Evolutionary conservation across 345 rosid species (phyloP), one percentile per base, ranked within the genome.

Genomic region (Brassica nigra): DNA sequence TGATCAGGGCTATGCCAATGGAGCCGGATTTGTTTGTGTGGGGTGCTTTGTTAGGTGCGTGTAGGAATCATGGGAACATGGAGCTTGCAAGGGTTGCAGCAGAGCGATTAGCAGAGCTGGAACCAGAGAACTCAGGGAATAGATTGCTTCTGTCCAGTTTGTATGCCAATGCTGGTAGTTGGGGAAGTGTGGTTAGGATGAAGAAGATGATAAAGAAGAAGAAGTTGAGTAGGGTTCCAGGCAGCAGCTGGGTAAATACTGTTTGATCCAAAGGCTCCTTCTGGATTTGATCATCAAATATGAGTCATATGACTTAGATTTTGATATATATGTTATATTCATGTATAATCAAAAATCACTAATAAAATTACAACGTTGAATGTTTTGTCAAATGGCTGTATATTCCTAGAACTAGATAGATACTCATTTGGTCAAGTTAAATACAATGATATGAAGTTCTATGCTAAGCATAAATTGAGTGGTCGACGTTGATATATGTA

Each of bases 31-130:
- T 89, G 68, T 95, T 90, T 73, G 95, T 87, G 2, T 92, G 98
- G 99, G 98, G 98, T 77, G 97, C 98, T 57, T 78, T 95, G 54
- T 78, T 92, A 49, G 97, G 98, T 62, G 98, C 94, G 10, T 92
- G 97, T 80, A 90, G 91, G 86, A 88, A 59, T 28, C 90, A 95
- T 61, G 91, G 91, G 54, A 81, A 90, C 73, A 74, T 89, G 20
- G 88, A 89, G 16, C 89, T 95, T 23, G 99, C 90, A n/a, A 81
- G 83, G 73, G 62, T 87, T 39, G 95, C 99, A 4, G 90, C 90
- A 29, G 84, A 71, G 82, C 90, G 82, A 4, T 82, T 95, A 77
- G 78, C 84, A 20, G 78, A 87, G 83, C 88, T 95, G 18, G 97
- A 95, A 82, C 97, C 97, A 18, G 83, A 59, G 66, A 90, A 88